These are phyloP conservation scores for Malassezia japonica DNA, from an alignment of 1,284 basidiomycete species.

Conservation along the genomic window DNA sequence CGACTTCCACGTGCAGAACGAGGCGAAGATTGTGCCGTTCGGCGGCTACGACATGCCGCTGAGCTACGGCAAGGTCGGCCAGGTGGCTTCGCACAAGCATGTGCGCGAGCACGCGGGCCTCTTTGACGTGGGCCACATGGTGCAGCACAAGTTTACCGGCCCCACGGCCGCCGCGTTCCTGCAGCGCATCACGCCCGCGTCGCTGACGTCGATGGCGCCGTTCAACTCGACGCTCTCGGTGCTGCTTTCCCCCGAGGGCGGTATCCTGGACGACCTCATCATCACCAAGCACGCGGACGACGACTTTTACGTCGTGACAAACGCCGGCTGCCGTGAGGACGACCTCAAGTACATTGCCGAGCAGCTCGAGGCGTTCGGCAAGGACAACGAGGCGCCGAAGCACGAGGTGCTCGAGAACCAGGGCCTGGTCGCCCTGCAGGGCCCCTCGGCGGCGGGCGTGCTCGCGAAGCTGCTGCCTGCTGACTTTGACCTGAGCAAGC, in stretches of 20 bases:
- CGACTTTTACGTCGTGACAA: constrained; percentile 88
- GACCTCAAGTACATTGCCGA: constrained; percentile 69
- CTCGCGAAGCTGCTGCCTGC: constrained; percentile 58
- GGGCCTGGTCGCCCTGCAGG: constrained; percentile 85
- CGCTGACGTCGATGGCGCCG: constrained; percentile 59
- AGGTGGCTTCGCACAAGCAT: constrained; percentile 79
- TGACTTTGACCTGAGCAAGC: constrained; percentile 55
- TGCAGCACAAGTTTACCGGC: constrained; percentile 49
- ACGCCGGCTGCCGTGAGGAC: constrained; percentile 73
- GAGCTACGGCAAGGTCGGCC: constrained; percentile 58
- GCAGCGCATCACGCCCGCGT: constrained; percentile 58
- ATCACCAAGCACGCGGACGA: constrained; percentile 50
- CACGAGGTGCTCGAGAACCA: constrained; percentile 72
- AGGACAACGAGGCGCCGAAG: constrained; percentile 54
- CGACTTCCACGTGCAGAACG: constrained; percentile 75
- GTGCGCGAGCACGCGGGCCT: constrained; percentile 73
- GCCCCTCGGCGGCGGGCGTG: constrained; percentile 70
- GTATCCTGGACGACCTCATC: constrained; percentile 82
- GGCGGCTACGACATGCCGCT: constrained; percentile 93
- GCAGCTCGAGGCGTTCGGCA: constrained; percentile 53
- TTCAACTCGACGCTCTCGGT: constrained; percentile 66
- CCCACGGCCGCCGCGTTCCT: constrained; percentile 59
- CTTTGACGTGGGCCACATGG: constrained; percentile 98
- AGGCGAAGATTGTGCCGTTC: constrained; percentile 92
- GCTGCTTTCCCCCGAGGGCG: constrained; percentile 74